These are phyloP conservation scores for Colletotrichum graminicola DNA, from an alignment of 2,329 filamentous ascomycete genomes.

Conservation along the genomic window DNA sequence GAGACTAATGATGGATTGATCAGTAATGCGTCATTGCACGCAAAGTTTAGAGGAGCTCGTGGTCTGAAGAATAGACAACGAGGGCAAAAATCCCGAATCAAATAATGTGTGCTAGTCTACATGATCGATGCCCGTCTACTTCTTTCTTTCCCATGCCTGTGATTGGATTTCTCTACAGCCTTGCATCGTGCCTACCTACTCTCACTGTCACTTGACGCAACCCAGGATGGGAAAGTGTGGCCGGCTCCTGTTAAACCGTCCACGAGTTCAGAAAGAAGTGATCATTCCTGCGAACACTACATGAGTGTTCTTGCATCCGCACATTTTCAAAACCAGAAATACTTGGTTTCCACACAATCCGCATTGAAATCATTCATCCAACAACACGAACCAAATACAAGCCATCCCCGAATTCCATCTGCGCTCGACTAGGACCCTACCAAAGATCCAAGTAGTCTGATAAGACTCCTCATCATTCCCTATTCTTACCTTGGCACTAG, in stretches of 20 bases:
- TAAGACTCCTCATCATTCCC: neutral
- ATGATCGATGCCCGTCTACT: neutral
- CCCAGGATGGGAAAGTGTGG: neutral
- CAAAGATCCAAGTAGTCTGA: neutral
- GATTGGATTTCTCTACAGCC: neutral
- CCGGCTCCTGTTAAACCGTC: neutral
- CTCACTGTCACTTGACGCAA: neutral
- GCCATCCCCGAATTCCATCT: neutral
- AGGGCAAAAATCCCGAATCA: neutral
- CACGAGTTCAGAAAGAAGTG: neutral
- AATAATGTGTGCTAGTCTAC: neutral
- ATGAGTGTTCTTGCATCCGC: neutral
- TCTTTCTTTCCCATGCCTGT: neutral
- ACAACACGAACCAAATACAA: neutral
- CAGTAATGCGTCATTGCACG: constrained; percentile 15
- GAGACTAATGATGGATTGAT: constrained; percentile 6
- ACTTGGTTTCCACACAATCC: neutral
- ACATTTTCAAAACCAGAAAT: no score
- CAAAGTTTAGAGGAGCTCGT: neutral
- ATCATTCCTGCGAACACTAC: neutral
- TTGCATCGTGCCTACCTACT: neutral
- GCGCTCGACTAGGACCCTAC: neutral
- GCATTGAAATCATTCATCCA: neutral
- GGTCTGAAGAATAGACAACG: neutral
- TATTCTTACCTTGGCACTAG: neutral